A percentile compares a stretch with the other conserved stretches of the same genome.
Evolutionary conservation across 257 asterid species (phyloP).

Genomic region (Solanum virginianum): DNA sequence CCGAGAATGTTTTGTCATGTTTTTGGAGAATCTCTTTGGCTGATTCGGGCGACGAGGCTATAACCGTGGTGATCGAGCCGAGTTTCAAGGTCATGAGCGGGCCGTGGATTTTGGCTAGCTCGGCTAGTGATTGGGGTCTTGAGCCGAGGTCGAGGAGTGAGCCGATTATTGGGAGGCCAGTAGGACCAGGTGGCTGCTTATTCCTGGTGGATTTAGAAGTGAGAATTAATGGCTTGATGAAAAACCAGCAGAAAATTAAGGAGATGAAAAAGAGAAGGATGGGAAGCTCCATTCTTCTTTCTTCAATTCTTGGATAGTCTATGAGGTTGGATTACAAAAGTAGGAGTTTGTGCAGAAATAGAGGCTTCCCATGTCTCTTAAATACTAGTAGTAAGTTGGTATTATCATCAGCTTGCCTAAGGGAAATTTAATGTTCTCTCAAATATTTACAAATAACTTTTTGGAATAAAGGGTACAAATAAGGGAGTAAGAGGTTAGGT

Average conservation of each 20-base stretch:
- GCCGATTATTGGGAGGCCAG: background rate
- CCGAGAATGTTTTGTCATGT: background rate
- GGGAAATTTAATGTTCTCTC: too few species aligned
- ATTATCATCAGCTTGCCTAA: too few species aligned
- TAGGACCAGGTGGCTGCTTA: background rate
- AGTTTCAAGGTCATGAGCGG: conserved; percentile 5
- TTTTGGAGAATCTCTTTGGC: background rate
- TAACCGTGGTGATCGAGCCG: background rate
- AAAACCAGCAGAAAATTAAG: background rate
- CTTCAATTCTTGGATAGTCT: background rate
- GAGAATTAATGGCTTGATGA: background rate
- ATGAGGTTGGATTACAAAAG: too few species aligned
- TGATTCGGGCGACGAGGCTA: background rate
- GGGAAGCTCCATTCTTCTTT: background rate
- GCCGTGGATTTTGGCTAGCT: background rate
- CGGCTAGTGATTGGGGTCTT: background rate
- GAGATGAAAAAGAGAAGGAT: background rate
- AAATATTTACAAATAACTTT: too few species aligned
- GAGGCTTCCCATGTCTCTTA: background rate
- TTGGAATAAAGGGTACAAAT: background rate
- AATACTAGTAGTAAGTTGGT: too few species aligned
- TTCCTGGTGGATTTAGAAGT: background rate
- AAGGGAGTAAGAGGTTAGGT: too few species aligned
- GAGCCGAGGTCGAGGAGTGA: background rate
- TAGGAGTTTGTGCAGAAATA: background rate